Conservation (phyloP, 495 filamentous ascomycete species). For the Choiromyces venosus region DNA sequence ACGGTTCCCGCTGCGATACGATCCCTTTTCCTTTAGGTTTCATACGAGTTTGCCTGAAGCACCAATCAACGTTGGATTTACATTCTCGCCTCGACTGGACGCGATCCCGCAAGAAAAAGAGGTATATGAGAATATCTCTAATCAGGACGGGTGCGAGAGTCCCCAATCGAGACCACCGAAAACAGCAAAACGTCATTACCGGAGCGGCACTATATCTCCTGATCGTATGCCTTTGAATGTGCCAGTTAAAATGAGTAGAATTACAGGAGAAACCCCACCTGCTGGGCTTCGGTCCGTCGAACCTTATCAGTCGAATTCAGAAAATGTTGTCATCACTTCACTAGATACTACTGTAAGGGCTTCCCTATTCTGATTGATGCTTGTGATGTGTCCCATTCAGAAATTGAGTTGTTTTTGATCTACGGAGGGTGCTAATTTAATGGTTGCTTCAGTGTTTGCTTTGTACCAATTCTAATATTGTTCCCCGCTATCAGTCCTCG, state of each 20-base stretch:
- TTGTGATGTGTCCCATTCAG: background rate
- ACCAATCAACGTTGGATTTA: background rate
- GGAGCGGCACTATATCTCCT: background rate
- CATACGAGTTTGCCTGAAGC: background rate
- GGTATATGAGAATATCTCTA: background rate
- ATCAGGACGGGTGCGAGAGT: background rate
- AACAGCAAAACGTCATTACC: background rate
- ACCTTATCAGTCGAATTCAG: background rate
- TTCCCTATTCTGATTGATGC: background rate
- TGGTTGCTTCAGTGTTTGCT: background rate
- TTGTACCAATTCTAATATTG: background rate
- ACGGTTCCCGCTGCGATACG: background rate
- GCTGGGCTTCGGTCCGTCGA: background rate
- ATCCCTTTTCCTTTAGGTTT: background rate
- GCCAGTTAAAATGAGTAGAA: background rate
- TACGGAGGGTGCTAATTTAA: background rate
- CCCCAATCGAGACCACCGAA: background rate
- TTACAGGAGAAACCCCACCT: background rate
- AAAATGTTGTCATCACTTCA: background rate
- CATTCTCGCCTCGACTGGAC: background rate
- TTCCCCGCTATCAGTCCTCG: background rate
- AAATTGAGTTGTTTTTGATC: background rate
- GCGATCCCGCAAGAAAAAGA: background rate
- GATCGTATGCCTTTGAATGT: background rate
- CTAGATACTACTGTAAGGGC: background rate